Evolutionary conservation across 202 grass and related monocot species (phyloP), one percentile per base, ranked within the genome.

Genomic region (Dendrocalamus latiflorus): DNA sequence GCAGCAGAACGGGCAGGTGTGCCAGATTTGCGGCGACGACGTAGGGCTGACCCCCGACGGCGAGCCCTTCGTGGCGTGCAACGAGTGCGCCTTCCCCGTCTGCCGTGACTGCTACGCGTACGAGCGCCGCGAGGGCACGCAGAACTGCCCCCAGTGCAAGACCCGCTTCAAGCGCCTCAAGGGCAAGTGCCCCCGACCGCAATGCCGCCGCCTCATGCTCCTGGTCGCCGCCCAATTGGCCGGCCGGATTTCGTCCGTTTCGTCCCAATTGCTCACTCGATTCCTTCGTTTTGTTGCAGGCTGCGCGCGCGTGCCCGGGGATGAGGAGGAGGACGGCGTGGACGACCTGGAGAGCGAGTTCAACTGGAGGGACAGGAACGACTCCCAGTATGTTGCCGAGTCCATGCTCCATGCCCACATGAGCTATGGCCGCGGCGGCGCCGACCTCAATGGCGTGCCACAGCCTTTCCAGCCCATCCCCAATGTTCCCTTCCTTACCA

Each of bases 61-160:
- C 28, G 76, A 79, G 76, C 76, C 18, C 24, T 98, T 98, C 83
- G 95, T 98, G 8, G 95, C 95, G 16, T 98, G 95, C 80, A 95
- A 95, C 73, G 95, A 98, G 87, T 98, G 95, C 63, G 95, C 95
- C 85, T 98, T 98, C 85, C 95, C 95, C 21, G 87, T 98, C 87
- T 98, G 91, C 86, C 48, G 81, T 15, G 94, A 88, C 81, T 98
- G 95, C 92, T 98, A 98, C 54, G 91, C 91, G 87, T 98, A 98
- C 76, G 95, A 98, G 83, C 90, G 95, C 0, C 84, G 90, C 49
- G 95, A 98, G 85, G 95, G 95, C 76, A 95, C 78, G 64, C 95
- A 98, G 89, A 76, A 93, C 77, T 95, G 95, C 83, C 95, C 95
- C 0, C 95, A 98, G 83, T 98, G 95, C 95, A 98, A 95, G 87